phyloP scores from a whole-genome alignment of 805 yeast genomes.

The Pichia scutulata region DNA sequence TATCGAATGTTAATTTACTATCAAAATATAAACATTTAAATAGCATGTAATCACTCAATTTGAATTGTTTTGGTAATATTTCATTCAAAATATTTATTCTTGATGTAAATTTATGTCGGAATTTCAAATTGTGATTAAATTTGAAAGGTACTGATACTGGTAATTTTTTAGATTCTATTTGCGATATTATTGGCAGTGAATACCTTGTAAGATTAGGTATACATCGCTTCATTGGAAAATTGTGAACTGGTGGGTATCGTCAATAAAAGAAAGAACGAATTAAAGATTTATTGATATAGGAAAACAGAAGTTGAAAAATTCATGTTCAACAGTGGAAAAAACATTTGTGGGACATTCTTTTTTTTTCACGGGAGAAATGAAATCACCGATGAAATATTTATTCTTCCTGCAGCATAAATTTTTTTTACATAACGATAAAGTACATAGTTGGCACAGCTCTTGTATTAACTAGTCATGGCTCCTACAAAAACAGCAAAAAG shows the following conservation, averaged over 20 bases:
- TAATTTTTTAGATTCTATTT: not conserved
- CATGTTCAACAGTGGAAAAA: not conserved
- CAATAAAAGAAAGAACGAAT: not conserved
- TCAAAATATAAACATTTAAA: conserved; percentile 18
- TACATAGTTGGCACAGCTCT: not conserved
- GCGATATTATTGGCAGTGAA: not conserved
- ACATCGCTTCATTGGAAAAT: not conserved
- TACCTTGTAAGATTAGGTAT: not conserved
- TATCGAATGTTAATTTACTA: not conserved
- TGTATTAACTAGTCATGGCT: not conserved
- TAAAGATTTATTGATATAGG: no score
- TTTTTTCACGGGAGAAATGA: not conserved
- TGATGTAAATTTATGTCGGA: conserved; percentile 19
- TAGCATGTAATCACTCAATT: conserved; percentile 15
- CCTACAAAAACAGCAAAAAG: not conserved
- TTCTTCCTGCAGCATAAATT: no score
- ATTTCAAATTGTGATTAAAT: conserved; percentile 12
- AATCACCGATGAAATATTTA: not conserved
- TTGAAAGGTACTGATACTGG: conserved; percentile 6
- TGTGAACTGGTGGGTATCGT: not conserved
- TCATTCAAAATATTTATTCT: conserved; percentile 16
- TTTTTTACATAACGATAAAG: not conserved
- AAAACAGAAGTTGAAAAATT: not conserved
- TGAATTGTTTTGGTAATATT: conserved; percentile 20
- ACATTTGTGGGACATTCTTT: not conserved